A percentile compares a stretch with the other conserved stretches of the same genome.
Conservation (phyloP, 164 flowering plant genomes). For the Macadamia integrifolia region DNA sequence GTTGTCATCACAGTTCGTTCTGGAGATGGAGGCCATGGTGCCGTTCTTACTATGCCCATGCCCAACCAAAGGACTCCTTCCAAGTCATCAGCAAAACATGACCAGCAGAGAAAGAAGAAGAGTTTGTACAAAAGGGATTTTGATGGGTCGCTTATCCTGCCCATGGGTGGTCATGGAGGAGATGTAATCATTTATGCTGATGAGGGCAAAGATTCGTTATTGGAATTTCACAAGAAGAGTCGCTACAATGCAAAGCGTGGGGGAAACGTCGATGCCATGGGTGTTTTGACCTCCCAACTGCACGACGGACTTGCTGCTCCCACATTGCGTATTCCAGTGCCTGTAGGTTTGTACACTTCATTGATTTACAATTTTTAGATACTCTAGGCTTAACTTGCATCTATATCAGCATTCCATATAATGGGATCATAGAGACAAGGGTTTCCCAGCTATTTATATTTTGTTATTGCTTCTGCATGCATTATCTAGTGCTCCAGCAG, state of each 20-base stretch:
- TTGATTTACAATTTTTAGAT: neutral
- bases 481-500: neutral
- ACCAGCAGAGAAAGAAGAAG: constrained; percentile 43
- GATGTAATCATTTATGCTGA: constrained; percentile 86
- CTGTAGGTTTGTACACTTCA: constrained; percentile 61
- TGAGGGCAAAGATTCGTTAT: constrained; percentile 61
- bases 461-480: neutral
- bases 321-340: constrained; percentile 85
- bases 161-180: constrained; percentile 93
- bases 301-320: constrained; percentile 74
- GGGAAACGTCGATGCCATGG: constrained; percentile 89
- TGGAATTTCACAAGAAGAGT: constrained; percentile 68
- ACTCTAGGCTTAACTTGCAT: neutral
- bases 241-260: constrained; percentile 90
- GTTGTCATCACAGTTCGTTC: constrained; percentile 81
- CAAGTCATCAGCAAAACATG: constrained; percentile 40
- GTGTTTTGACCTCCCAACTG: constrained; percentile 61
- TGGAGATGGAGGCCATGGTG: constrained; percentile 98
- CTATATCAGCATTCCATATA: neutral
- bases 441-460: neutral
- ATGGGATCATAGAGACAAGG: neutral
- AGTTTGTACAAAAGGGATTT: constrained; percentile 61
- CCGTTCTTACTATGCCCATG: constrained; percentile 69
- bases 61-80: constrained; percentile 39
- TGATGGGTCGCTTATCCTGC: constrained; percentile 86